Conservation (phyloP, 2,329 filamentous ascomycete genomes). For the Byssochlamys sp. region DNA sequence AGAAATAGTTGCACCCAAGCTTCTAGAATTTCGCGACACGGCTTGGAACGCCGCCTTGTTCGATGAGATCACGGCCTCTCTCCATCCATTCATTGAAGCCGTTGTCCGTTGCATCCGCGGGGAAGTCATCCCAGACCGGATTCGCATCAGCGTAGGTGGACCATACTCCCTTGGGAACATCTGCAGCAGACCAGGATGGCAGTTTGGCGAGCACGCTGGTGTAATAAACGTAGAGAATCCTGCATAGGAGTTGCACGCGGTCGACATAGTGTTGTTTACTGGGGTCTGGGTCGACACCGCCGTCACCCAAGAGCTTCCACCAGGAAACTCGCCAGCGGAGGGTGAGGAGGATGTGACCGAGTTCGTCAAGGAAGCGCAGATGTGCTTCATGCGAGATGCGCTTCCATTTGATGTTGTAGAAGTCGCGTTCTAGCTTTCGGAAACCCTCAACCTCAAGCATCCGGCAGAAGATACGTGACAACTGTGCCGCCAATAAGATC, state of each 20-base stretch:
- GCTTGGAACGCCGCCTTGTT: conserved; percentile 28
- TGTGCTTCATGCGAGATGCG: conserved; percentile 34
- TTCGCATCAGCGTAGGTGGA: conserved; percentile 34
- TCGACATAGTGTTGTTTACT: conserved; percentile 31
- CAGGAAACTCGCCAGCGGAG: conserved; percentile 38
- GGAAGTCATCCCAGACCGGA: conserved; percentile 36
- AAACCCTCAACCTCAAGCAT: conserved; percentile 40
- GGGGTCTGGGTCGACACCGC: conserved; percentile 25
- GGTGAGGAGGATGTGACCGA: conserved; percentile 33
- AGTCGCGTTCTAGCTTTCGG: conserved; percentile 34
- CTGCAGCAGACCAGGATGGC: conserved; percentile 28
- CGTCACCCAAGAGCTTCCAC: conserved; percentile 36
- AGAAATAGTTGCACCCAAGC: neutral
- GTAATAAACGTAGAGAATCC: conserved; percentile 40
- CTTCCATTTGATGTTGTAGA: conserved; percentile 39
- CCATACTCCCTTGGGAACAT: conserved; percentile 31
- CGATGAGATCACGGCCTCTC: conserved; percentile 30
- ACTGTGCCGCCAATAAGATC: conserved; percentile 34
- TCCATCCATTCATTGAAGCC: conserved; percentile 36
- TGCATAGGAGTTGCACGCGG: conserved; percentile 32
- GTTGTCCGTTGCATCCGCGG: conserved; percentile 25
- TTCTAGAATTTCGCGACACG: conserved; percentile 9
- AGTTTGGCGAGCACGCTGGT: conserved; percentile 35
- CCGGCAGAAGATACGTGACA: conserved; percentile 38
- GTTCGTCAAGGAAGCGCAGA: conserved; percentile 29